Base-by-base conservation (phyloP, 1,284 basidiomycete species). In the Coniophora puteana region DNA sequence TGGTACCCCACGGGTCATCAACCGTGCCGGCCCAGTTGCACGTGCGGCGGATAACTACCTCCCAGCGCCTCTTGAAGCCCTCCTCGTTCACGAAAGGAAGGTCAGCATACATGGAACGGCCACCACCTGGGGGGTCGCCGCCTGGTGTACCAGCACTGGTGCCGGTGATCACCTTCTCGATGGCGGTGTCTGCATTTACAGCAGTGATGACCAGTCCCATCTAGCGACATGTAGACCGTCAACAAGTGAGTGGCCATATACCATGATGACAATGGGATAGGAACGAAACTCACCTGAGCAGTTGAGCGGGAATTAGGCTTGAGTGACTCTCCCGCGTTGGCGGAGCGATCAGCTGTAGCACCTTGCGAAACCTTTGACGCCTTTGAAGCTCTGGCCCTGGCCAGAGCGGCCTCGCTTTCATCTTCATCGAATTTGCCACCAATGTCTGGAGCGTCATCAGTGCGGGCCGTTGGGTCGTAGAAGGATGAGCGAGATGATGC, bases 1-100 rank as follows among this genome's bases (percentile, higher is more conserved):
- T 41, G 8, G 40, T 41, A 16, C 40, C 40, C 34, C 34, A 41
- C 14, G 40, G 32, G 23, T 41, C 40, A 25, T 36, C n/a, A 14
- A 26, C 20, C 20, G 40, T 36, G 23, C 32, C 40, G n/a, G 40
- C 32, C 40, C 40, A 41, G 33, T 41, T 25, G 13, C 34, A 24
- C 6, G 35, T n/a, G 4, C 21, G 31, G 11, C 40, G 11, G 18
- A 41, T 34, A 16, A 41, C 20, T 16, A 20, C 17, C 20, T 41
- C 40, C 32, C 40, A 41, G n/a, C n/a, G n/a, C 7, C 14, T 31
- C n/a, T 31, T 31, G n/a, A 16, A 18, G n/a, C 20, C 29, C 8
- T n/a, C n/a, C n/a, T 31, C 29, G 8, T 31, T 18, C n/a, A 18
- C n/a, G 20, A 31, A 31, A 31, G 29, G 29, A n/a, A 31, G 20